A percentile compares a stretch with the other conserved stretches of the same genome.
Evolutionary conservation across 2,329 filamentous ascomycete species (phyloP).

Genomic region (Tolypocladium nubicola): DNA sequence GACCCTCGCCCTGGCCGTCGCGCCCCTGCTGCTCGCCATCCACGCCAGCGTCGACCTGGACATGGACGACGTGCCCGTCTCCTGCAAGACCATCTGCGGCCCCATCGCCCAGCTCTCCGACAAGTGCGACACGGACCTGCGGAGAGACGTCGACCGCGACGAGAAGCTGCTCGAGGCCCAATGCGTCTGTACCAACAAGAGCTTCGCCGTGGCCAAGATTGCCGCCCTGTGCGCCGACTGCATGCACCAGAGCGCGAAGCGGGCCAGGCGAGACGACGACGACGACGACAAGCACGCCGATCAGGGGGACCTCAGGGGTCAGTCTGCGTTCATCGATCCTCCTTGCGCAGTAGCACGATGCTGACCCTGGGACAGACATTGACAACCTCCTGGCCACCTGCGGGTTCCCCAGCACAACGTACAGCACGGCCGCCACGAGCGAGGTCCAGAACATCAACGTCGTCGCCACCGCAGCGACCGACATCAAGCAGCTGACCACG

Average conservation of each 20-base stretch:
- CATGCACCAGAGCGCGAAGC: slow-evolving; percentile 19
- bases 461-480: slow-evolving; percentile 19
- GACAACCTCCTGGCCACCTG: slow-evolving; percentile 22
- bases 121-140: slow-evolving; percentile 22
- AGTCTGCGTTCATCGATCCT: background rate
- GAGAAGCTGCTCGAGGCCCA: slow-evolving; percentile 26
- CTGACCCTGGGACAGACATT: slow-evolving; percentile 17
- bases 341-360: background rate
- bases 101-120: slow-evolving; percentile 23
- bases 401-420: slow-evolving; percentile 20
- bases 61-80: slow-evolving; percentile 20
- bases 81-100: slow-evolving; percentile 23
- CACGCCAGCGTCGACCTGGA: slow-evolving; percentile 23
- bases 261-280: slow-evolving; percentile 4
- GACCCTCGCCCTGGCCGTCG: slow-evolving; percentile 14
- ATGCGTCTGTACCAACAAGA: slow-evolving; percentile 29
- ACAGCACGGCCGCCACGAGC: slow-evolving; percentile 15
- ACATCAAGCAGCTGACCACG: slow-evolving; percentile 22
- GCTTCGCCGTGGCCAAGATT: slow-evolving; percentile 25
- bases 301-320: slow-evolving; percentile 11
- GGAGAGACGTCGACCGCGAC: slow-evolving; percentile 16
- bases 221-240: slow-evolving; percentile 26
- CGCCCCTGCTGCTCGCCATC: slow-evolving; percentile 16
- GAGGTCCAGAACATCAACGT: slow-evolving; percentile 18
- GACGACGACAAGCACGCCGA: slow-evolving; percentile 7